phyloP scores from a whole-genome alignment of 768 basidiomycete species.

The Polyporus arcularius region DNA sequence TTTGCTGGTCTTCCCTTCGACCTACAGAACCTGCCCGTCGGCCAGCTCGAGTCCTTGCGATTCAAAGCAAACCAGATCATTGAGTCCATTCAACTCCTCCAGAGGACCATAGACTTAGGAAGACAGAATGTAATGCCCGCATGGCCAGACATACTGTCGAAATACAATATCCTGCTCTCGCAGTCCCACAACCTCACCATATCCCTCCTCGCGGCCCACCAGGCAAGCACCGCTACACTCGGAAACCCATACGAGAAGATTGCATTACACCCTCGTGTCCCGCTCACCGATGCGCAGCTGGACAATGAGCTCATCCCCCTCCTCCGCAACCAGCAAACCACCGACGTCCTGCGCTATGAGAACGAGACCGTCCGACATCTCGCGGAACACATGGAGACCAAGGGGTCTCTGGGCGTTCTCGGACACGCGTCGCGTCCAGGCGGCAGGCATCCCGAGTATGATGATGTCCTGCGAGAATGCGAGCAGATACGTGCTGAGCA shows the following conservation, averaged over 20 bases:
- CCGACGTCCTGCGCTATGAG: slow-evolving; percentile 71
- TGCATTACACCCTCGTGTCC: slow-evolving; percentile 52
- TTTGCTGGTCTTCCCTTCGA: slow-evolving; percentile 24
- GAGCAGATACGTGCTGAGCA: slow-evolving; percentile 67
- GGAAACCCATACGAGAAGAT: slow-evolving; percentile 63
- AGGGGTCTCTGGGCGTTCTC: slow-evolving; percentile 34
- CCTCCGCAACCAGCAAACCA: slow-evolving; percentile 78
- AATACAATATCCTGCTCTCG: slow-evolving; percentile 82
- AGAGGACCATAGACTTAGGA: slow-evolving; percentile 61
- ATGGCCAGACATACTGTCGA: slow-evolving; percentile 86
- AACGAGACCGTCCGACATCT: slow-evolving; percentile 72
- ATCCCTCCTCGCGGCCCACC: slow-evolving; percentile 47
- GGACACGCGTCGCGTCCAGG: slow-evolving; percentile 28
- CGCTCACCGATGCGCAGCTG: slow-evolving; percentile 64
- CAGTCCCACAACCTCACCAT: slow-evolving; percentile 80
- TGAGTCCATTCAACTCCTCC: slow-evolving; percentile 69
- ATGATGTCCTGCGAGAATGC: slow-evolving; percentile 69
- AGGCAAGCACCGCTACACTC: slow-evolving; percentile 19
- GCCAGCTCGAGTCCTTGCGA: slow-evolving; percentile 73
- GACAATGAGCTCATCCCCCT: slow-evolving; percentile 75
- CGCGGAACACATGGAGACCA: slow-evolving; percentile 56
- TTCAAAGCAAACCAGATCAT: slow-evolving; percentile 81
- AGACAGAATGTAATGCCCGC: slow-evolving; percentile 64
- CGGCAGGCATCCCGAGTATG: slow-evolving; percentile 37
- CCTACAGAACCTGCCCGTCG: slow-evolving; percentile 50